Base-by-base conservation (phyloP, 495 filamentous ascomycete species). In the Penicillium atrosanguineum region DNA sequence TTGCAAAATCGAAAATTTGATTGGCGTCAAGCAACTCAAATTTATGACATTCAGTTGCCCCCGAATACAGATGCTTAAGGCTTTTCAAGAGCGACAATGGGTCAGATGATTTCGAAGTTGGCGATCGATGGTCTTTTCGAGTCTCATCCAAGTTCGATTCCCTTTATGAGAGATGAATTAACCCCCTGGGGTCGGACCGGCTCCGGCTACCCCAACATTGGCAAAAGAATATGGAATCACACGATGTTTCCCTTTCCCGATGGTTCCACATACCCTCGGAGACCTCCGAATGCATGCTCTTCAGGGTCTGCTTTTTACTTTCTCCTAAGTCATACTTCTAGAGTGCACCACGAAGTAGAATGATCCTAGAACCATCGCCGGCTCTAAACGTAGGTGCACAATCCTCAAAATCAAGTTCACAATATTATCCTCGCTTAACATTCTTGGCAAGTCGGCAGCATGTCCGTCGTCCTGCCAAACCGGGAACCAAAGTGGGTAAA, bases 381-480 rank as follows among this genome's bases (percentile, higher is more conserved):
- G 31, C 11, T 14, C 11, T 34, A 1, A 34, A 34, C 11, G 3
- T 1, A 34, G 5, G 23, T 23, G 23, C 23, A 23, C 23, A 23
- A 5, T n/a, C n/a, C n/a, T n/a, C 23, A 23, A 12, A 12, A 34
- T 12, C 8, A 14, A 34, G 31, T 34, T 0, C 8, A 34, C 11
- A 4, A 4, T 11, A 34, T 14, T 14, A 49, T 44, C 6, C 29
- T 55, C 52, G 52, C 52, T 48, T 54, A 54, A 19, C 21, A 29
- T 25, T 48, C 52, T 55, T 55, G 52, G 52, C 52, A 49, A 19
- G 31, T 44, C 31, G 26, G 18, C 52, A 21, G 39, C 39, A 38
- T 41, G 20, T 42, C 52, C 48, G n/a, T 48, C 41, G 38, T 44
- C 39, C 45, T 55, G 29, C 52, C 29, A 1, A 48, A 55, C 19